phyloP scores from a whole-genome alignment of 2,329 filamentous ascomycete species.

The Kalmusia sp. region DNA sequence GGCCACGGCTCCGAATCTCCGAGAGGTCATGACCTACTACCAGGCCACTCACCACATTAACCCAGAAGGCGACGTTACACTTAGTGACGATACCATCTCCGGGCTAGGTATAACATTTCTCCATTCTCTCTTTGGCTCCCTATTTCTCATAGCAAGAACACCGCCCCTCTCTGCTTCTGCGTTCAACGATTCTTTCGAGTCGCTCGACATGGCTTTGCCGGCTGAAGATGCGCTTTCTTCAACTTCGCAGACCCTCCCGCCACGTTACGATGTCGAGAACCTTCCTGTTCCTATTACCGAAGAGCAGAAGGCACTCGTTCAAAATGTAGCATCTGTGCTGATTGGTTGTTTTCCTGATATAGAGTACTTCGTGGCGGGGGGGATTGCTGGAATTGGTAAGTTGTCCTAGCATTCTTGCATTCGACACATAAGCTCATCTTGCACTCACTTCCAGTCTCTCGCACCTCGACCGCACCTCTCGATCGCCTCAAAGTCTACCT shows the following conservation, averaged over 20 bases:
- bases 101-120: slow-evolving; percentile 88
- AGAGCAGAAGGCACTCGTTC: slow-evolving; percentile 33
- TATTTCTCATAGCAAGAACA: slow-evolving; percentile 69
- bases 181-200: slow-evolving; percentile 28
- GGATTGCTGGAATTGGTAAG: slow-evolving; percentile 77
- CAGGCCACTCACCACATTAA: slow-evolving; percentile 87
- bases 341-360: slow-evolving; percentile 75
- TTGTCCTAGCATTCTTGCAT: not conserved
- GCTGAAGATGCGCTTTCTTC: slow-evolving; percentile 26
- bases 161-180: slow-evolving; percentile 45
- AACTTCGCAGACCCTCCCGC: slow-evolving; percentile 43
- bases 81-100: slow-evolving; percentile 89
- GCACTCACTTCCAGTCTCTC: slow-evolving; percentile 66
- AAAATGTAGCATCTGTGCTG: slow-evolving; percentile 54
- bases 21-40: slow-evolving; percentile 89
- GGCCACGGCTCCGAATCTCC: slow-evolving; percentile 73
- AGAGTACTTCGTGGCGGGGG: slow-evolving; percentile 98
- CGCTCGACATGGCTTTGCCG: slow-evolving; percentile 36
- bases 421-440: slow-evolving; percentile 2
- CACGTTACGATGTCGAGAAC: slow-evolving; percentile 40
- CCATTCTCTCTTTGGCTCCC: slow-evolving; percentile 77
- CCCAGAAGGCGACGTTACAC: slow-evolving; percentile 89
- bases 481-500: slow-evolving; percentile 98
- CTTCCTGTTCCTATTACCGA: slow-evolving; percentile 32
- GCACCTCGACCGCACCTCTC: slow-evolving; percentile 93